Evolutionary conservation across 768 basidiomycete genomes (phyloP).

Genomic region (Boletus eberwhitei): DNA sequence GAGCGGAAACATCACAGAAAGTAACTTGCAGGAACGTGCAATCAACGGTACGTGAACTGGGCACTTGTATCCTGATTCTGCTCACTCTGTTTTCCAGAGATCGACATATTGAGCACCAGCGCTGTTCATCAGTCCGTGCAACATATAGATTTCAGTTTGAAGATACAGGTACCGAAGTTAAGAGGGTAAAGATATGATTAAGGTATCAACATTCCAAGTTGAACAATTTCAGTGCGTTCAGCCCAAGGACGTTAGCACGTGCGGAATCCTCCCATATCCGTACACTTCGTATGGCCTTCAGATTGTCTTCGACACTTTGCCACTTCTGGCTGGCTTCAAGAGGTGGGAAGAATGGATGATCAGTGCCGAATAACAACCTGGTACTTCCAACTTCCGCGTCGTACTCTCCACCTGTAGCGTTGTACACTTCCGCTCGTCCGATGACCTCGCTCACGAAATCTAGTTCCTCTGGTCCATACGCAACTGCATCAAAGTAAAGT

Average conservation of each 20-base stretch:
- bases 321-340: slow-evolving; percentile 65
- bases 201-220: slow-evolving; percentile 36
- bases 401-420: slow-evolving; percentile 29
- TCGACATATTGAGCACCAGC: slow-evolving; percentile 93
- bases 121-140: slow-evolving; percentile 87
- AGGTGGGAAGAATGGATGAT: slow-evolving; percentile 91
- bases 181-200: slow-evolving; percentile 4
- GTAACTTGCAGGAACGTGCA: slow-evolving; percentile 74
- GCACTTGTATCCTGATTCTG: background rate
- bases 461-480: slow-evolving; percentile 84
- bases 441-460: slow-evolving; percentile 72
- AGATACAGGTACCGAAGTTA: slow-evolving; percentile 74
- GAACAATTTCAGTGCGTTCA: slow-evolving; percentile 74
- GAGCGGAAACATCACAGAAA: slow-evolving; percentile 92
- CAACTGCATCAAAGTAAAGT: slow-evolving; percentile 83
- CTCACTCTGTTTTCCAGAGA: slow-evolving; percentile 50
- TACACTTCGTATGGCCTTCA: slow-evolving; percentile 63
- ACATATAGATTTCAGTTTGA: slow-evolving; percentile 95
- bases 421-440: slow-evolving; percentile 54
- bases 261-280: slow-evolving; percentile 45
- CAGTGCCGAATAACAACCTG: slow-evolving; percentile 78
- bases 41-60: slow-evolving; percentile 62
- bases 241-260: slow-evolving; percentile 63
- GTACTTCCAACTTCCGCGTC: slow-evolving; percentile 45
- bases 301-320: slow-evolving; percentile 82